phyloP scores from a whole-genome alignment of 345 rosid species.

The Erysimum cheiranthoides region DNA sequence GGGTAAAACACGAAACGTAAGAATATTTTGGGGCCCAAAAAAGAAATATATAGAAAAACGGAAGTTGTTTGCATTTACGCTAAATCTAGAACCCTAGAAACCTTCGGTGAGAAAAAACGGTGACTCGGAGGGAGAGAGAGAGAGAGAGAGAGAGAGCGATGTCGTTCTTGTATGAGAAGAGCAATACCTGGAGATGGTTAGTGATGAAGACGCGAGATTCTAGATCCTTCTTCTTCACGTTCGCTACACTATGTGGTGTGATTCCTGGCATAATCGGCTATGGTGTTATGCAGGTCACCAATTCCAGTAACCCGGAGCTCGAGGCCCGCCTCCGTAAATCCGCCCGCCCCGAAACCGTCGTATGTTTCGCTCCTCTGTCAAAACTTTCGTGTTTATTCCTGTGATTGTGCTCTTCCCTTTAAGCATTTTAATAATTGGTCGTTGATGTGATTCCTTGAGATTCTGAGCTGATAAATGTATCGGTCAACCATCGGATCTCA shows the following conservation, averaged over 20 bases:
- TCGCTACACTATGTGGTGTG: constrained; percentile 91
- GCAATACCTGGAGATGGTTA: constrained; percentile 79
- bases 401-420: not conserved
- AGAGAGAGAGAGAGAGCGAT: constrained; percentile 37
- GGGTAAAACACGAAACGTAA: not conserved
- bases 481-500: constrained; percentile 11
- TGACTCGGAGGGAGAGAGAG: constrained; percentile 12
- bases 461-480: not conserved
- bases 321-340: constrained; percentile 82
- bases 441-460: constrained; percentile 24
- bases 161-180: constrained; percentile 76
- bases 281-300: constrained; percentile 88
- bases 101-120: constrained; percentile 30
- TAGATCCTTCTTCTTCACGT: constrained; percentile 82
- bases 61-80: constrained; percentile 9
- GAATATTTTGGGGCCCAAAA: not conserved
- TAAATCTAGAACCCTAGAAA: constrained; percentile 44
- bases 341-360: constrained; percentile 83
- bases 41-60: not conserved
- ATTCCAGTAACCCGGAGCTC: constrained; percentile 70
- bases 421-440: not conserved
- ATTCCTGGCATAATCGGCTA: constrained; percentile 90
- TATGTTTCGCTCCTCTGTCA: constrained; percentile 31
- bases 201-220: constrained; percentile 82
- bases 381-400: not conserved